phyloP scores from a whole-genome alignment of 208 protist genomes.

The Histomonas meleagridis region DNA sequence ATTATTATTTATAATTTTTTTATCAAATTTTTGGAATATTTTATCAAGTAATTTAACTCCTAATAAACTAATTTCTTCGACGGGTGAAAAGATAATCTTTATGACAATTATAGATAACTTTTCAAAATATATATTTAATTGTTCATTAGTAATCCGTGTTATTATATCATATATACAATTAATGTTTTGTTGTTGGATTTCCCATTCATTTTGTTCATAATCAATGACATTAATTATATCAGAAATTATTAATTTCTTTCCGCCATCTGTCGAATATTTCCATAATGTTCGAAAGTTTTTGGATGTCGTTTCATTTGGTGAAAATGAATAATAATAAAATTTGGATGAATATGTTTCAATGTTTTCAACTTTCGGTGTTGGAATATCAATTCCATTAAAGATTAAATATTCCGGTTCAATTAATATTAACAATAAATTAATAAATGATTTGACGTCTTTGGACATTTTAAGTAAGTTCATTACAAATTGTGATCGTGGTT shows the following conservation, averaged over 20 bases:
- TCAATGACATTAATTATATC: background rate
- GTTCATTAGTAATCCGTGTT: background rate
- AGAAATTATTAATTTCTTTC: background rate
- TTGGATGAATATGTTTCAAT: background rate
- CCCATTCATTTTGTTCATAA: background rate
- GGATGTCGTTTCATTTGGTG: background rate
- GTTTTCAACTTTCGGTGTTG: background rate
- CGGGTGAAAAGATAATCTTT: background rate
- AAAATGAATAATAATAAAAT: background rate
- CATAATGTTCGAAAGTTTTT: background rate
- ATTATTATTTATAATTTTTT: background rate
- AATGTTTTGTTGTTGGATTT: background rate
- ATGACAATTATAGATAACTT: background rate
- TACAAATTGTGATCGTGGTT: background rate
- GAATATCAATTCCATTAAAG: background rate
- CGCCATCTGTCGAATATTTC: background rate
- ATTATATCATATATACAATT: background rate
- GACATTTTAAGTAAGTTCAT: background rate
- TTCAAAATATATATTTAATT: background rate
- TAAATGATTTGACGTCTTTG: background rate
- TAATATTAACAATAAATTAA: background rate
- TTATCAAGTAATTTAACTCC: background rate
- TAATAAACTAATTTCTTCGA: background rate
- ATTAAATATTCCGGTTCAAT: constrained; percentile 13
- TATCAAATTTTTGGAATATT: background rate